These are phyloP conservation scores for Blastobotrys parvus DNA, from an alignment of 805 yeast species.

Conservation along the genomic window DNA sequence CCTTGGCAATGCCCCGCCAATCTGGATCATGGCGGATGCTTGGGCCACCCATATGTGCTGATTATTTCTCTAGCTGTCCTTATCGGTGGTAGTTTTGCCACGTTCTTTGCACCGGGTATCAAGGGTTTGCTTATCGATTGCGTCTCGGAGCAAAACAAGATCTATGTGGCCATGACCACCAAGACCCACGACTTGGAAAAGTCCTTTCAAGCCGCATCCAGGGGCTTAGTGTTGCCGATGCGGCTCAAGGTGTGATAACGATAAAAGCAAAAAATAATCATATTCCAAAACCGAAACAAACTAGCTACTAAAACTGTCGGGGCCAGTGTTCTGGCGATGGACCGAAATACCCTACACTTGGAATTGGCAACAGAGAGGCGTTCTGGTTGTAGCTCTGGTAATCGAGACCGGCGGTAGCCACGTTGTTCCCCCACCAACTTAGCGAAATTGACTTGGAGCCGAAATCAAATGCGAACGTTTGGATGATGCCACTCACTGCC, in stretches of 20 bases:
- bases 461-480: conserved; percentile 35
- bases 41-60: conserved; percentile 40
- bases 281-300: no score
- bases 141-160: conserved; percentile 1
- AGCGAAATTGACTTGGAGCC: conserved; percentile 22
- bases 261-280: no score
- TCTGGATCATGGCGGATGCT: conserved; percentile 39
- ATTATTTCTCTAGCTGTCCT: conserved; percentile 28
- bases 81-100: conserved; percentile 8
- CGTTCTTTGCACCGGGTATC: conserved; percentile 35
- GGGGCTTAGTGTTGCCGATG: no score
- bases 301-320: no score
- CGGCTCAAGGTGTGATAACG: no score
- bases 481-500: conserved; percentile 38
- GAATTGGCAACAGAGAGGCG: conserved; percentile 10
- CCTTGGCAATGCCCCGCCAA: conserved; percentile 19
- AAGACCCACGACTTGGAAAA: conserved; percentile 34
- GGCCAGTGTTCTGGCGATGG: conserved; percentile 4
- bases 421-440: conserved; percentile 43
- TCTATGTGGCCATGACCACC: conserved; percentile 36
- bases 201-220: conserved; percentile 3
- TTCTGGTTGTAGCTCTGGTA: background rate
- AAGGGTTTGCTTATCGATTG: conserved; percentile 34
- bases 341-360: conserved; percentile 15
- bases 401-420: conserved; percentile 7